Evolutionary conservation across 1,284 basidiomycete genomes (phyloP), one percentile per base, ranked within the genome.

Genomic region (Microbotryum saponariae): DNA sequence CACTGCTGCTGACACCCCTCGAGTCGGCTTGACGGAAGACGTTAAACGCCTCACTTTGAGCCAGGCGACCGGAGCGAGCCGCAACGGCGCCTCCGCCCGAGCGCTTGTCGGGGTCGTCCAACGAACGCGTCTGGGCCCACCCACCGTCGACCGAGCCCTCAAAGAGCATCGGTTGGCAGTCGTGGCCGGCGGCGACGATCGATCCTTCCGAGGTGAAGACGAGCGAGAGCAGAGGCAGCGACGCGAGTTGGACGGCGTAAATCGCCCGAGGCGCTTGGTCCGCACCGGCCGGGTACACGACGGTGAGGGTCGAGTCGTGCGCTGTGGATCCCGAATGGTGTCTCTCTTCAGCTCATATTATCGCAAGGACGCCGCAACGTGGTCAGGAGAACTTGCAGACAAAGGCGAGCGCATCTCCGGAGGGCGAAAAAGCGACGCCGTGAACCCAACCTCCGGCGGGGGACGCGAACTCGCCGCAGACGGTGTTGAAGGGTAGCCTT

Each of bases 401-500:
- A 75, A 94, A 99, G 1, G 92, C 96, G 53, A 99, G 81, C 0
- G 83, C 82, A 73, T 97, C 87, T 31, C 96, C 96, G 20, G 87
- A 89, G 2, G 94, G 94, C 37, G 93, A 97, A 79, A 99, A 98
- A 6, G 85, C 88, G 51, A 98, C 90, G 47, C 87, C 82, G 72
- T 98, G 94, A 4, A 98, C 93, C 94, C 96, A 99, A 16, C 96
- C 96, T 49, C 92, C 91, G 51, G 87, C 83, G 0, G 91, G 87
- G 67, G 87, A 89, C 42, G 80, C 75, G 74, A 88, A 98, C 76
- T 98, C 96, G 57, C 91, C 96, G 68, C 94, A 98, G 64, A 98
- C 82, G 1, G 96, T 97, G 73, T 94, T 94, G 80, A 98, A 98
- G 0, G 96, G 96, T 3, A 99, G 81, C 67, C 94, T 90, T 71